These are phyloP conservation scores for Phytophthora fragariaefolia DNA, from an alignment of 352 stramenopile genomes.

Conservation along the genomic window DNA sequence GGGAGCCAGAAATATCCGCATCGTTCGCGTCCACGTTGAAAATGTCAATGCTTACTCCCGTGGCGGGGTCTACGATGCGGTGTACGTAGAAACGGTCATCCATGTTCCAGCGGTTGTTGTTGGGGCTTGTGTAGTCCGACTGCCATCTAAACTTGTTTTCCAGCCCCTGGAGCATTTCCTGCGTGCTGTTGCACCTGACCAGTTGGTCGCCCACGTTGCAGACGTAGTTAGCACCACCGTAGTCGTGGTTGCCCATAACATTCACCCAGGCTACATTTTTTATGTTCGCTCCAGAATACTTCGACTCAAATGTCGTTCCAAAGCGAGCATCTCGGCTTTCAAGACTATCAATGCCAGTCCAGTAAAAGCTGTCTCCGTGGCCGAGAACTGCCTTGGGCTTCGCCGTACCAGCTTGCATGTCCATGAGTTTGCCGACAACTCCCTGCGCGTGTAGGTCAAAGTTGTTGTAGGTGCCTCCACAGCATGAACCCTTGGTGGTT, in stretches of 20 bases:
- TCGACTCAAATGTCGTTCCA: no score
- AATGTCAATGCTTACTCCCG: conserved; percentile 52
- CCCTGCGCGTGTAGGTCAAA: background rate
- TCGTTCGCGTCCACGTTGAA: no score
- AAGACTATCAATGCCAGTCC: no score
- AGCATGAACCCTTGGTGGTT: background rate
- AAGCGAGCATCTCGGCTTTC: no score
- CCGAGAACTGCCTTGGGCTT: background rate
- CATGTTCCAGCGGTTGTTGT: conserved; percentile 52
- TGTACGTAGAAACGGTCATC: conserved; percentile 58
- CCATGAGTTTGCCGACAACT: background rate
- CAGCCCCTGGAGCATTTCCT: conserved; percentile 24
- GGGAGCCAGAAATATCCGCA: conserved; percentile 42
- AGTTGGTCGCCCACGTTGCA: conserved; percentile 31
- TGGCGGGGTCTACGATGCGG: conserved; percentile 34
- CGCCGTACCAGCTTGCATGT: background rate
- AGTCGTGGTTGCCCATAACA: conserved; percentile 74
- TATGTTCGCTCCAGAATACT: no score
- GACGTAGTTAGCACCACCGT: conserved; percentile 57
- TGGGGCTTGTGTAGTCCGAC: conserved; percentile 45
- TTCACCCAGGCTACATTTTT: no score
- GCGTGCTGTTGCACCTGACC: conserved; percentile 22
- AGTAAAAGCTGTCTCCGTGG: no score
- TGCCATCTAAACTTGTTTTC: conserved; percentile 50
- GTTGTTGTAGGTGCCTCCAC: background rate